These are phyloP conservation scores for Trametes cinnabarina DNA, from an alignment of 768 basidiomycete genomes.

Conservation along the genomic window DNA sequence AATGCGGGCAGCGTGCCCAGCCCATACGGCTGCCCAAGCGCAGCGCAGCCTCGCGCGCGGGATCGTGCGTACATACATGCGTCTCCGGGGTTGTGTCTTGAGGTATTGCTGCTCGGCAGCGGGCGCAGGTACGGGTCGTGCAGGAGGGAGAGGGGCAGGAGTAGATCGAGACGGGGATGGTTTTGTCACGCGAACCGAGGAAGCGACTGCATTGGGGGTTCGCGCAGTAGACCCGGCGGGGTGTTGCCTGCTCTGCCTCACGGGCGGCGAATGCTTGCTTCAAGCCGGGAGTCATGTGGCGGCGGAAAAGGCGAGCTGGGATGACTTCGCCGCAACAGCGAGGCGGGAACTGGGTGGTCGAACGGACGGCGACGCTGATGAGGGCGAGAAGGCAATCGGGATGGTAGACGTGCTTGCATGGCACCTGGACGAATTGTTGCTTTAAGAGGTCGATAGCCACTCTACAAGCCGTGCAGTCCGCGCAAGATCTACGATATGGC, in stretches of 20 bases:
- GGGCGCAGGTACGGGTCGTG: slow-evolving; percentile 21
- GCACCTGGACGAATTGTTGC: slow-evolving; percentile 7
- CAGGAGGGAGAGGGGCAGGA: slow-evolving; percentile 18
- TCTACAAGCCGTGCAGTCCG: slow-evolving; percentile 23
- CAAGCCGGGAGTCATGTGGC: slow-evolving; percentile 12
- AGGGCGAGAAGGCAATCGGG: slow-evolving; percentile 23
- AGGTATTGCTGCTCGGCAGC: slow-evolving; percentile 18
- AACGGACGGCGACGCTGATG: slow-evolving; percentile 21
- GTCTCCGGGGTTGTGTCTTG: neutral
- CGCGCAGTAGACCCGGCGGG: slow-evolving; percentile 30
- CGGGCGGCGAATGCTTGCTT: slow-evolving; percentile 16
- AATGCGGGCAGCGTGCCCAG: slow-evolving; percentile 29
- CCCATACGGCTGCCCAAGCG: slow-evolving; percentile 17
- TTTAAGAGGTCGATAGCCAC: neutral
- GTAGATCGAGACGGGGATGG: slow-evolving; percentile 9
- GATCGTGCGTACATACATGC: slow-evolving; percentile 22
- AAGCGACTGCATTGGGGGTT: slow-evolving; percentile 27
- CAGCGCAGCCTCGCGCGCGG: slow-evolving; percentile 11
- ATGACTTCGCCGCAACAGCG: slow-evolving; percentile 29
- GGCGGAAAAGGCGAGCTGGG: slow-evolving; percentile 18
- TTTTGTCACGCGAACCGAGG: slow-evolving; percentile 23
- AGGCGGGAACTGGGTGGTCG: slow-evolving; percentile 30
- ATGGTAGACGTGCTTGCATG: slow-evolving; percentile 30
- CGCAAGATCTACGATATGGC: neutral
- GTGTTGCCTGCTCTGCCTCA: slow-evolving; percentile 24